Percentiles rank a stretch among this genome's conserved stretches.
These are phyloP conservation scores for Helotiales sp. DNA, from an alignment of 2,329 filamentous ascomycete species.

Conservation along the genomic window DNA sequence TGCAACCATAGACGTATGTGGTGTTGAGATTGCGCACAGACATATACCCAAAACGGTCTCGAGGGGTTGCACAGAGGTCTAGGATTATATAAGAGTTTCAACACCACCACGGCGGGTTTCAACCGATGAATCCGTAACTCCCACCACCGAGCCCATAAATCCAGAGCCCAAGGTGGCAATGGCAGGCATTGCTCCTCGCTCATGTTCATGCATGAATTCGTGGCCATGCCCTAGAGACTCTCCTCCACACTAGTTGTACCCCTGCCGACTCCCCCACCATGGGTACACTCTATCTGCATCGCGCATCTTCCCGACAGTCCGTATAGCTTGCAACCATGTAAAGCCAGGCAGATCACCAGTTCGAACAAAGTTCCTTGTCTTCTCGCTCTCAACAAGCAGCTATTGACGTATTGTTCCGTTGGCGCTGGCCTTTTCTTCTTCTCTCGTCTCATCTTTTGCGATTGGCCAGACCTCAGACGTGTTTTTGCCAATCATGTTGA, in stretches of 20 bases:
- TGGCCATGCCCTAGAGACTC: conserved; percentile 30
- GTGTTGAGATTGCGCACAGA: conserved; percentile 34
- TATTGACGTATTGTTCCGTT: conserved; percentile 34
- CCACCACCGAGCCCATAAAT: conserved; percentile 9
- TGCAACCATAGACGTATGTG: conserved; percentile 25
- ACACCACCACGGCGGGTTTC: conserved; percentile 32
- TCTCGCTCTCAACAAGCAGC: conserved; percentile 25
- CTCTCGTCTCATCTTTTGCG: conserved; percentile 42
- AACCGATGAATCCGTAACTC: conserved; percentile 28
- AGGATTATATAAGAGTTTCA: conserved; percentile 37
- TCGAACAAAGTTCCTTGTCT: conserved; percentile 34
- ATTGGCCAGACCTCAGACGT: conserved; percentile 37
- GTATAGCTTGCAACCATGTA: conserved; percentile 32
- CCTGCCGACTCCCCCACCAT: conserved; percentile 32
- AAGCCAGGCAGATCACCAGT: conserved; percentile 33
- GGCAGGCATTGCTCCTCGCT: conserved; percentile 29
- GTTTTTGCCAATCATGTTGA: conserved; percentile 47
- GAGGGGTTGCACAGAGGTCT: conserved; percentile 32
- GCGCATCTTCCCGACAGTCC: conserved; percentile 36
- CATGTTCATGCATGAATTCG: conserved; percentile 40
- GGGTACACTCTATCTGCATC: conserved; percentile 33
- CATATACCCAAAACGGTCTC: conserved; percentile 32
- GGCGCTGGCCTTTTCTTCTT: conserved; percentile 26
- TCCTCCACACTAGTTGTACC: conserved; percentile 30
- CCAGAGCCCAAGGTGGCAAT: conserved; percentile 25